These are phyloP conservation scores for Purshia tridentata DNA, from an alignment of 306 rosid genomes.

Conservation along the genomic window DNA sequence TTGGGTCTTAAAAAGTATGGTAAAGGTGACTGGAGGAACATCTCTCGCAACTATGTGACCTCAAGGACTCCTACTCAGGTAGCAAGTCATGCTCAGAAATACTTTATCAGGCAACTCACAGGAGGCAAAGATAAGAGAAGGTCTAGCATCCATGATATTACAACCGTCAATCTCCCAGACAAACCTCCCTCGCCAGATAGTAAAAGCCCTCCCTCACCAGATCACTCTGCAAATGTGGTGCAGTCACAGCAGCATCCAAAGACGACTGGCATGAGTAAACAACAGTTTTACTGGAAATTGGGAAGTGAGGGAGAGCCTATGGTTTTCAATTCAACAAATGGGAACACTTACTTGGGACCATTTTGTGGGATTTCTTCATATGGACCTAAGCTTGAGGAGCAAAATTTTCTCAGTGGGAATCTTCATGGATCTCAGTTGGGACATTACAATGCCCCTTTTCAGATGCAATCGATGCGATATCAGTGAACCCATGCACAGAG, in stretches of 20 bases:
- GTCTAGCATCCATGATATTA: constrained; percentile 93
- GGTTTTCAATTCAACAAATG: constrained; percentile 44
- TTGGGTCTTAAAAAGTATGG: constrained; percentile 92
- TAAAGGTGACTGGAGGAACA: constrained; percentile 96
- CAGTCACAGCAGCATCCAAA: constrained; percentile 43
- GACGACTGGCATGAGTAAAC: constrained; percentile 34
- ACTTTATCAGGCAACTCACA: constrained; percentile 65
- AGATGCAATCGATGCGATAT: constrained; percentile 56
- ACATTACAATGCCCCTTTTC: constrained; percentile 44
- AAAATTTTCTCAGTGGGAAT: constrained; percentile 39
- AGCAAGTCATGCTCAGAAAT: constrained; percentile 95
- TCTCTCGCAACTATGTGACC: constrained; percentile 78
- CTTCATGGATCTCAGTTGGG: constrained; percentile 50
- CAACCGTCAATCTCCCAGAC: constrained; percentile 62
- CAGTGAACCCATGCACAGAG: constrained; percentile 36
- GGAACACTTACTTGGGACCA: constrained; percentile 48
- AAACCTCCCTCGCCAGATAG: constrained; percentile 43
- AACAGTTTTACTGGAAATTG: constrained; percentile 48
- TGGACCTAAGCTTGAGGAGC: constrained; percentile 54
- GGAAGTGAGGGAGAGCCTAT: constrained; percentile 36
- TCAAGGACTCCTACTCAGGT: constrained; percentile 91
- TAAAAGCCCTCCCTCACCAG: constrained; percentile 37
- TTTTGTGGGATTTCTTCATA: constrained; percentile 52
- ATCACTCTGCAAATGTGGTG: constrained; percentile 25
- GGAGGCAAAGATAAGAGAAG: constrained; percentile 91